These are phyloP conservation scores for Aspergillus ochraceoroseus DNA, from an alignment of 2,329 filamentous ascomycete genomes.

Conservation along the genomic window DNA sequence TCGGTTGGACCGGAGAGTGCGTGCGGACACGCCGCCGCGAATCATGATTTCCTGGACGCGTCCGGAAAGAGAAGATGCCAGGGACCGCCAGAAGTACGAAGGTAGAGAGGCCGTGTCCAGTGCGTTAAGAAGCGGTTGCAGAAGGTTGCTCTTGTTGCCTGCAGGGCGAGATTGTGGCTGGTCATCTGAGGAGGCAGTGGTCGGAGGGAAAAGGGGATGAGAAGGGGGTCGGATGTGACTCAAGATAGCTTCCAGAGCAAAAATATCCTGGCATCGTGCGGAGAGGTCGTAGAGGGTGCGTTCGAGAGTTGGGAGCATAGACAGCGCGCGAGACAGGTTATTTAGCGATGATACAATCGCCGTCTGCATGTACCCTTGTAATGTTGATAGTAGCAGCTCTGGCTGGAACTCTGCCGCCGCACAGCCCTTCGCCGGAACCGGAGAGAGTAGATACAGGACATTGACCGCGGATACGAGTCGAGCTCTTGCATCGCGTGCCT, in stretches of 20 bases:
- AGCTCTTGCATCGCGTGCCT: conserved; percentile 68
- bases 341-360: conserved; percentile 74
- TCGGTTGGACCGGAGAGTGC: conserved; percentile 72
- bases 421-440: conserved; percentile 49
- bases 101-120: conserved; percentile 83
- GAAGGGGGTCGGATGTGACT: conserved; percentile 60
- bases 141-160: conserved; percentile 48
- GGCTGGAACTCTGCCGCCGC: conserved; percentile 55
- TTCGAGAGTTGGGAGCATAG: conserved; percentile 75
- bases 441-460: conserved; percentile 76
- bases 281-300: conserved; percentile 76
- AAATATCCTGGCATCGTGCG: conserved; percentile 79
- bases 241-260: conserved; percentile 78
- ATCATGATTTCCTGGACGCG: conserved; percentile 80
- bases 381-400: conserved; percentile 64
- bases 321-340: conserved; percentile 67
- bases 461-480: conserved; percentile 68
- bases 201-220: conserved; percentile 58
- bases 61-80: conserved; percentile 70
- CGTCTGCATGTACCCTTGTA: conserved; percentile 78
- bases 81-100: conserved; percentile 88
- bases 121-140: conserved; percentile 67
- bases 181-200: conserved; percentile 25
- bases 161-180: conserved; percentile 27
- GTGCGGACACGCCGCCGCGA: conserved; percentile 75